These are phyloP conservation scores for Podospora conica DNA, from an alignment of 495 filamentous ascomycete species.

Conservation along the genomic window DNA sequence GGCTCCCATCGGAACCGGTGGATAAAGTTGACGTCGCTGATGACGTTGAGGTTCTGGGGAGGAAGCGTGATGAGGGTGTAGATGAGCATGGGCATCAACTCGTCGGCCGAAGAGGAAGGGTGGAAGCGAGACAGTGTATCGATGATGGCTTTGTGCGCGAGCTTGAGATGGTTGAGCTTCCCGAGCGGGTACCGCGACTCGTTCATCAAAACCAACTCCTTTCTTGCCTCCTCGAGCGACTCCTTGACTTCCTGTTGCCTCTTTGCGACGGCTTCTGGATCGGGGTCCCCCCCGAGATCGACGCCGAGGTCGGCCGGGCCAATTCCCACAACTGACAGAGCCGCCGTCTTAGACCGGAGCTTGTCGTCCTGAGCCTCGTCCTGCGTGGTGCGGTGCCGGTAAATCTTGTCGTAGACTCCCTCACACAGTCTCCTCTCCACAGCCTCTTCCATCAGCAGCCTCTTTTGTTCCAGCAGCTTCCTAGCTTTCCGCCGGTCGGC, in stretches of 20 bases:
- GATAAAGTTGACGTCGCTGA: slow-evolving; percentile 91
- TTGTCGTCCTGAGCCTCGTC: slow-evolving; percentile 96
- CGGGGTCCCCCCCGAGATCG: slow-evolving; percentile 51
- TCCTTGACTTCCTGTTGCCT: slow-evolving; percentile 66
- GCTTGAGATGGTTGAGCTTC: slow-evolving; percentile 83
- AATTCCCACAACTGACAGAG: slow-evolving; percentile 83
- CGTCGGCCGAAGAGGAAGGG: slow-evolving; percentile 91
- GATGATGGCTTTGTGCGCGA: slow-evolving; percentile 88
- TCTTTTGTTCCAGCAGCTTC: slow-evolving; percentile 69
- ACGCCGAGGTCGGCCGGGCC: slow-evolving; percentile 80
- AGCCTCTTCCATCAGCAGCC: slow-evolving; percentile 76
- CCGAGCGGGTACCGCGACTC: slow-evolving; percentile 80
- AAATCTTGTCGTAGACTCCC: slow-evolving; percentile 77
- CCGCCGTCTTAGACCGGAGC: slow-evolving; percentile 88
- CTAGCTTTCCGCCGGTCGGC: slow-evolving; percentile 70
- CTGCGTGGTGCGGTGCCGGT: slow-evolving; percentile 83
- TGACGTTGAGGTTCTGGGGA: slow-evolving; percentile 76
- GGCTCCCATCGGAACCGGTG: slow-evolving; percentile 83
- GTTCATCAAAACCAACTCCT: slow-evolving; percentile 75
- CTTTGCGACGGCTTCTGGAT: slow-evolving; percentile 48
- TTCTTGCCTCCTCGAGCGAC: slow-evolving; percentile 66
- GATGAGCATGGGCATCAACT: slow-evolving; percentile 93
- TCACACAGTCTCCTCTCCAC: slow-evolving; percentile 86
- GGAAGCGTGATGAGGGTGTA: slow-evolving; percentile 89
- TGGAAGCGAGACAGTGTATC: slow-evolving; percentile 71